Base-by-base conservation (phyloP, 345 rosid genomes). In the Eucalyptus regnans region DNA sequence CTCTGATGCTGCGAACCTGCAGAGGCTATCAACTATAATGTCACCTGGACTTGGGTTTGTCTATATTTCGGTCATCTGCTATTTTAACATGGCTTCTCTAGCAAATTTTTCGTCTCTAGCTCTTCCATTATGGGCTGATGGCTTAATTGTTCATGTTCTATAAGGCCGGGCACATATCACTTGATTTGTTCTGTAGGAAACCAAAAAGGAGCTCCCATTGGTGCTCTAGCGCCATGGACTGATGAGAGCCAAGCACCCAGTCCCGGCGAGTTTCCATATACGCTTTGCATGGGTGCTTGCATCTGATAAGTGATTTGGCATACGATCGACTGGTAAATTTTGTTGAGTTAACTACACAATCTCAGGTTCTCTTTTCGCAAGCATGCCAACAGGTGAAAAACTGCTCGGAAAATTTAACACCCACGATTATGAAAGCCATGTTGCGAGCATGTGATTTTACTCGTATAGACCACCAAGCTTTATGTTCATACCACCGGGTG, bases 401-500 rank as follows among this genome's bases (percentile, higher is more conserved):
- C 12, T 9, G 80, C 80, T 68, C 1, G 23, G 23, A 4, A 68
- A 68, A 16, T 68, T 68, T 16, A 16, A 68, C 43, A 8, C 23
- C 12, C 12, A 9, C 43, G 20, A 64, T n/a, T 14, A 3, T 7
- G 41, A 64, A 64, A 64, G 20, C 76, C 15, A 64, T 64, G 76
- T 64, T 8, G 41, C 2, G 12, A 68, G 44, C 23, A 33, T 31
- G 80, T 7, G 80, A 68, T 0, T 68, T 68, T 33, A 17, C 23
- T 33, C 12, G 43, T 0, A 33, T 16, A 1, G 18, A 31, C 12
- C 43, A 0, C 43, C 12, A 3, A 66, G 79, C 79, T 31, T 31
- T 31, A 31, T 14, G 20, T 4, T 31, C 79, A 31, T 66, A 16
- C 79, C 20, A 13, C 9, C 44, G 12, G 80, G 44, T 17, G 23